phyloP scores from a whole-genome alignment of 345 rosid species.

The Cardamine chenopodiifolia region DNA sequence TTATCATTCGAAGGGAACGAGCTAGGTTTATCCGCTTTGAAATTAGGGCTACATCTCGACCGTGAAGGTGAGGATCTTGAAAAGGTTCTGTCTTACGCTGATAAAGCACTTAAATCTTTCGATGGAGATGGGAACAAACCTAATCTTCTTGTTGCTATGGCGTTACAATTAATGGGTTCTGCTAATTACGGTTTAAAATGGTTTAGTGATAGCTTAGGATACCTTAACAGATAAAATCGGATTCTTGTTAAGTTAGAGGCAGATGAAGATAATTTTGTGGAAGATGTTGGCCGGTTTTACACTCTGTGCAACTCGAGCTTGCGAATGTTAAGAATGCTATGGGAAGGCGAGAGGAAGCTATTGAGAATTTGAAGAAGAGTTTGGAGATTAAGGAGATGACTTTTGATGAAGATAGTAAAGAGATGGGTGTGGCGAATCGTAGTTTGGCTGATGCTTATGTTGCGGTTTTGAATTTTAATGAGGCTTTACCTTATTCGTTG shows the following conservation, averaged over 20 bases:
- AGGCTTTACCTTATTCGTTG: slow-evolving; percentile 70
- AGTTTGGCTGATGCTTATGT: slow-evolving; percentile 80
- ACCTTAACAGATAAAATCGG: slow-evolving; percentile 77
- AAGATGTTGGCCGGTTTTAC: slow-evolving; percentile 70
- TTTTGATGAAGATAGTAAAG: slow-evolving; percentile 71
- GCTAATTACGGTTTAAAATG: slow-evolving; percentile 63
- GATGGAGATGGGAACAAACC: slow-evolving; percentile 54
- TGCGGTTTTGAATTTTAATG: slow-evolving; percentile 81
- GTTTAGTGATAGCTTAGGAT: slow-evolving; percentile 83
- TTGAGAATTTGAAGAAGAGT: slow-evolving; percentile 71
- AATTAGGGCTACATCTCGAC: slow-evolving; percentile 84
- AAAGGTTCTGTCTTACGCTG: slow-evolving; percentile 63
- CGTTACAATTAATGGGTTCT: slow-evolving; percentile 79
- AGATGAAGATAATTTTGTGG: slow-evolving; percentile 49
- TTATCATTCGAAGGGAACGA: slow-evolving; percentile 64
- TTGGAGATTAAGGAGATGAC: slow-evolving; percentile 74
- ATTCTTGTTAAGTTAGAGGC: slow-evolving; percentile 58
- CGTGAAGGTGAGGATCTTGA: slow-evolving; percentile 83
- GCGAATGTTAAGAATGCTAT: slow-evolving; percentile 84
- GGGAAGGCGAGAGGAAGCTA: slow-evolving; percentile 94
- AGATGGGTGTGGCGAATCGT: slow-evolving; percentile 75
- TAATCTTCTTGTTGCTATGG: slow-evolving; percentile 66
- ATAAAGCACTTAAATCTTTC: slow-evolving; percentile 66
- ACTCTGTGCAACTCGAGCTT: slow-evolving; percentile 77
- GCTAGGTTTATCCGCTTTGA: slow-evolving; percentile 75